Evolutionary conservation across 176 grass and related monocot genomes (phyloP), one percentile per base, ranked within the genome.

Genomic region (Raddia guianensis): DNA sequence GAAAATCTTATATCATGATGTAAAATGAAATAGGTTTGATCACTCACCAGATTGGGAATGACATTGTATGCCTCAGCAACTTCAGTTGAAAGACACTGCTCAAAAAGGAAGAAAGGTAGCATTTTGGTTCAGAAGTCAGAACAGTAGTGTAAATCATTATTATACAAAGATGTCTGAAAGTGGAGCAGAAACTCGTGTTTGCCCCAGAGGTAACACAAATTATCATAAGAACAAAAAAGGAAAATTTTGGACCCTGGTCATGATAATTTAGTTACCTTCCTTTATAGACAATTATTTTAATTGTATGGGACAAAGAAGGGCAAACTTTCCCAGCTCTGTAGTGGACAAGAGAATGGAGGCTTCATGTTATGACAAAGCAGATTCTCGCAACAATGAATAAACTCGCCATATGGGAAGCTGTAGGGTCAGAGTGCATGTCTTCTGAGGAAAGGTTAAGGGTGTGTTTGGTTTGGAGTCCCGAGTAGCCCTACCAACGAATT

Each of bases 11-110:
- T 53, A 43, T 15, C 46, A 62, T 57, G 15, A 75, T 59, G 75
- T 34, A 60, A 62, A 44, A 83, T 49, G 45, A 59, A 10, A 76
- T 54, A 64, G 48, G 53, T 68, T 19, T 62, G 27, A 74, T 77
- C 42, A 88, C 77, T 93, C 86, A 87, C 95, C 86, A 98, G 79
- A 91, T 94, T 94, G 81, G 92, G 95, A 83, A 93, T 66, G 55
- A 94, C 75, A 87, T 94, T 93, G 88, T 92, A 98, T 14, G 92
- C 92, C 65, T 94, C 87, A 1, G 88, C 73, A 87, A 98, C 84
- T 87, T 92, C 92, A 86, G 80, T 77, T 83, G 90, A 90, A 86
- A 98, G 79, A 80, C 68, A 66, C 95, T 98, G 88, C 15, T 20
- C 77, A 85, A 87, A 83, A 74, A 32, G 44, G 60, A 68, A 55